Percentiles rank a stretch among this genome's conserved stretches.
Evolutionary conservation across 495 filamentous ascomycete species (phyloP).

Genomic region (Pseudomonodictys pantanalensis): DNA sequence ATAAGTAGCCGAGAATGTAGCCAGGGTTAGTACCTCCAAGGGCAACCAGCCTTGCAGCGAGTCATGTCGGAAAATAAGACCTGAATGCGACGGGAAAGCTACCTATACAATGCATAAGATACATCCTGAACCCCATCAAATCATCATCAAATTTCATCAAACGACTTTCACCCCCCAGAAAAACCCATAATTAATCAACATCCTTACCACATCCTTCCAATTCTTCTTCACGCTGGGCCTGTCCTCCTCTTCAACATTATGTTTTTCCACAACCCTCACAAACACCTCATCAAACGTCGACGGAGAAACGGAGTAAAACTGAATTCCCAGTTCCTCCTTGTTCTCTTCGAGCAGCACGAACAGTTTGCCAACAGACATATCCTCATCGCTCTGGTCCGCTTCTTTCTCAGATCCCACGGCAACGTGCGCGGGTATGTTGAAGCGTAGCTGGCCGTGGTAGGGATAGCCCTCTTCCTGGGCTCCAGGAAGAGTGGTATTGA

Average conservation of each 20-base stretch:
- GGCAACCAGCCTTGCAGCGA: no score
- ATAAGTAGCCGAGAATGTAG: no score
- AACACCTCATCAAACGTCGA: constrained; percentile 89
- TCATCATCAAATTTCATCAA: no score
- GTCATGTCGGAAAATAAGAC: no score
- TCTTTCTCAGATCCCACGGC: not conserved
- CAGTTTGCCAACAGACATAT: constrained; percentile 54
- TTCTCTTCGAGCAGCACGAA: constrained; percentile 57
- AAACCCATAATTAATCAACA: not conserved
- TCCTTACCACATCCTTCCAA: constrained; percentile 2
- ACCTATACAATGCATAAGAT: no score
- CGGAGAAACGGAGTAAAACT: constrained; percentile 76
- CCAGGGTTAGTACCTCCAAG: no score
- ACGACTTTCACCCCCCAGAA: not conserved
- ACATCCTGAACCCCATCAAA: no score
- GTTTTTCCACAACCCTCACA: constrained; percentile 70
- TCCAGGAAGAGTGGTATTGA: constrained; percentile 53
- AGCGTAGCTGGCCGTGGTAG: constrained; percentile 80
- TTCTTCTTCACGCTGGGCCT: constrained; percentile 5
- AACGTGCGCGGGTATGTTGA: constrained; percentile 58
- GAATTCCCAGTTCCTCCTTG: constrained; percentile 63
- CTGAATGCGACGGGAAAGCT: no score
- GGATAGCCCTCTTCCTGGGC: constrained; percentile 66
- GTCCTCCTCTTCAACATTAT: constrained; percentile 76
- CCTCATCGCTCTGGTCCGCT: constrained; percentile 28